phyloP scores from a whole-genome alignment of 192 early-diverging fungal genomes.

The Coemansia sp. region DNA sequence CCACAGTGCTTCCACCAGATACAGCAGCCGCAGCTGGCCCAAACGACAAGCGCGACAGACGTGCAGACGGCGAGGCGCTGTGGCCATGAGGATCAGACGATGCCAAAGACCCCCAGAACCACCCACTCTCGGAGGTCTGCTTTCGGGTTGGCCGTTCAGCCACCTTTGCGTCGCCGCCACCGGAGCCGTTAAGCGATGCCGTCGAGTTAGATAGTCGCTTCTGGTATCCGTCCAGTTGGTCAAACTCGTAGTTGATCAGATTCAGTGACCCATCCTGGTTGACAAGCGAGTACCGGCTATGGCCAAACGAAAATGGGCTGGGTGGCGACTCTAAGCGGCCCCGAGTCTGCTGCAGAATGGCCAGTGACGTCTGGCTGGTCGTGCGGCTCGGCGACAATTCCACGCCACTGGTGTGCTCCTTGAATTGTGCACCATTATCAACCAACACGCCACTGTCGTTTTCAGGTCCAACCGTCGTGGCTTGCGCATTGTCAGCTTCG shows the following conservation, averaged over 20 bases:
- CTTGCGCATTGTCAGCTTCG: neutral
- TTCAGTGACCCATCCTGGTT: constrained; percentile 52
- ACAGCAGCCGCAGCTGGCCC: neutral
- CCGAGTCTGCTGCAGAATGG: neutral
- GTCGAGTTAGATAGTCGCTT: constrained; percentile 26
- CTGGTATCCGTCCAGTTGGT: constrained; percentile 49
- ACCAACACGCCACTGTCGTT: constrained; percentile 48
- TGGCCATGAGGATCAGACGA: constrained; percentile 3
- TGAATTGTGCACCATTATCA: neutral
- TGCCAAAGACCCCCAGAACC: constrained; percentile 27
- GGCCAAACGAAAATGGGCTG: constrained; percentile 46
- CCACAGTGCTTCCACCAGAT: too few species aligned
- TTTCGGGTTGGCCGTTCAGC: constrained; percentile 26
- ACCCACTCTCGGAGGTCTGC: constrained; percentile 15
- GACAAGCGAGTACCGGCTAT: constrained; percentile 51
- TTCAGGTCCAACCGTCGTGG: neutral
- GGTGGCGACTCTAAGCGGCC: constrained; percentile 15
- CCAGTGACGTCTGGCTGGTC: constrained; percentile 25
- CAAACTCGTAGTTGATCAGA: constrained; percentile 41
- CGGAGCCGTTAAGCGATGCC: neutral
- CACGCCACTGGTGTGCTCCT: neutral
- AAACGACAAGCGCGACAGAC: neutral
- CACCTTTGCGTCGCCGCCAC: constrained; percentile 17
- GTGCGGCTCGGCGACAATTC: constrained; percentile 5
- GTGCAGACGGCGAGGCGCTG: neutral